Base-by-base conservation (phyloP, 495 filamentous ascomycete species). In the Hypoxylon lienhwacheense region DNA sequence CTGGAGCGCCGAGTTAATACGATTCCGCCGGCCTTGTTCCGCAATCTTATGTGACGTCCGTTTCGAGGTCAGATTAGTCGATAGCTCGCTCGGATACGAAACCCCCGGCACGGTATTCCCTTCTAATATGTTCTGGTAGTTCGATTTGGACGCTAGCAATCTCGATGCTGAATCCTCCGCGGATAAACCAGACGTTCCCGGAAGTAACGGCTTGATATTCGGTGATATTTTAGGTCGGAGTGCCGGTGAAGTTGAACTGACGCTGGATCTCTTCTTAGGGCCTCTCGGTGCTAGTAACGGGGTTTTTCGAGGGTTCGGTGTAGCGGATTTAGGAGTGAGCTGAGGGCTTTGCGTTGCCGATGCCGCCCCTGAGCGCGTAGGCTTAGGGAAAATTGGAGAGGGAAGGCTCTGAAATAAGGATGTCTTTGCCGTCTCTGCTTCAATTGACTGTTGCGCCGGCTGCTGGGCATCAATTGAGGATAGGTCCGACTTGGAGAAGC, bases 1-100 rank as follows among this genome's bases (percentile, higher is more conserved):
- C 57, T 91, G 88, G 2, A 98, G 75, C 2, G 92, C 92, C 32
- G 82, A 89, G 69, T 98, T 98, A 70, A 98, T 97, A 37, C 93
- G 83, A 66, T 97, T 97, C 48, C 93, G 76, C 16, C 93, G 84
- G 3, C 93, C 95, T 73, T 98, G 93, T 69, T 98, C 93, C 4
- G 93, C 93, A 50, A 98, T 87, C 68, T 98, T 98, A 74, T 98
- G 93, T 29, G 90, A 95, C 5, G 93, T 97, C 54, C 93, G 87
- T 74, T 98, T 98, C 7, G 90, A 95, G 19, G 91, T 97, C 22
- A 98, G 73, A 46, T 95, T 95, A 24, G 91, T 93, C 3, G 90
- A 92, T 14, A 98, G 78, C 11, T 89, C 86, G 59, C 89, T 87
- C 0, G 93, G 93, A 55, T 96, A 98, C 1, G 85, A 88, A 17